Evolutionary conservation across 306 rosid species (phyloP).

Genomic region (Benincasa hispida): DNA sequence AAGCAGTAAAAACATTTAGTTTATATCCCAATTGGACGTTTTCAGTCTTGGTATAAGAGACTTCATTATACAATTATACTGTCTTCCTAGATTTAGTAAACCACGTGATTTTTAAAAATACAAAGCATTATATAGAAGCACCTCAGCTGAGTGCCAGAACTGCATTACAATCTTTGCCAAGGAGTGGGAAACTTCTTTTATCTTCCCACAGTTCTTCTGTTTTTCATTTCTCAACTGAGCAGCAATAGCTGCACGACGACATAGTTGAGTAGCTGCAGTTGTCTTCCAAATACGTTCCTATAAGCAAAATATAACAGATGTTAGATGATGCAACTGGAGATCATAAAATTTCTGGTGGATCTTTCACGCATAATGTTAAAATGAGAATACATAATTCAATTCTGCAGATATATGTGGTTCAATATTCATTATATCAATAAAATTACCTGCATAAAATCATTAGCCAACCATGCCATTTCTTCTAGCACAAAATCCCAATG

Average conservation of each 20-base stretch:
- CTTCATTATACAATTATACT: constrained; percentile 8
- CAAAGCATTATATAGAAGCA: constrained; percentile 24
- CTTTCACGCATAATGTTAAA: neutral
- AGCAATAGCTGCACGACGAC: constrained; percentile 50
- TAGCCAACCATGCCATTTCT: constrained; percentile 98
- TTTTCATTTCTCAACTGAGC: constrained; percentile 58
- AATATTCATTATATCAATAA: neutral
- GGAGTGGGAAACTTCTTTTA: constrained; percentile 55
- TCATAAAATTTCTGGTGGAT: neutral
- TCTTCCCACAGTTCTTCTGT: constrained; percentile 31
- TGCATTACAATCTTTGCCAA: constrained; percentile 85
- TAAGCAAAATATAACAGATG: constrained; percentile 12
- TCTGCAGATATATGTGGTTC: neutral
- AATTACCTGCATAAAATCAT: constrained; percentile 92
- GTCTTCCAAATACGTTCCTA: constrained; percentile 98
- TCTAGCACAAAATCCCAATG: constrained; percentile 95
- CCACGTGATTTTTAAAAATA: neutral
- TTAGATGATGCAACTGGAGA: neutral
- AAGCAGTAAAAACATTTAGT: constrained; percentile 6
- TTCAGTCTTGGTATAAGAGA: constrained; percentile 24
- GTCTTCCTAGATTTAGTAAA: neutral
- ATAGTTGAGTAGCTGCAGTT: constrained; percentile 72
- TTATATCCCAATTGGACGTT: constrained; percentile 28
- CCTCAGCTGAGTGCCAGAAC: constrained; percentile 90
- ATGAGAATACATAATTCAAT: neutral